Evolutionary conservation across 1,284 basidiomycete species (phyloP), one percentile per base, ranked within the genome.

Genomic region (Sanghuangporus baumii): DNA sequence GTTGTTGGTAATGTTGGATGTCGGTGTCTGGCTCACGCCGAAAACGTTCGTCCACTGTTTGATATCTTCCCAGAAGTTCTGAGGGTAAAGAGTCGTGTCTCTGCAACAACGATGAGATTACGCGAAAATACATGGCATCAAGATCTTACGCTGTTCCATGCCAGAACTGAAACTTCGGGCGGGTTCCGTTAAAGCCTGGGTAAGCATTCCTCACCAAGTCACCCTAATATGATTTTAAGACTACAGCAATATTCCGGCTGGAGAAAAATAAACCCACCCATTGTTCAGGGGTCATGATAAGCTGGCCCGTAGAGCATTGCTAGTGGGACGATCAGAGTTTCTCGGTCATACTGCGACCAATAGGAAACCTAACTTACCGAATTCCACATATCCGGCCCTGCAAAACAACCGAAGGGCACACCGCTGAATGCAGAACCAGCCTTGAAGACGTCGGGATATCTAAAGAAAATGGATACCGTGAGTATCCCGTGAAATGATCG

Each of bases 371-470:
- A 43, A 43, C 41, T 43, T 18, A 43, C 41, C 26, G 40, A 50
- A 70, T 81, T 83, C 83, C 83, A 84, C 70, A 73, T 69, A 67
- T 72, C 72, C 12, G 78, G 69, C 16, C 78, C 79, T 36, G 73
- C 76, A 69, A 84, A 85, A 74, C 83, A 85, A 14, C 75, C 81
- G 64, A 77, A 82, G 2, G 83, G 76, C 20, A 85, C 83, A 58
- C 83, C 82, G 38, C 81, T 79, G 71, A 77, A 81, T 16, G 75
- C 78, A 31, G 77, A 69, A 16, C 78, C 82, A 6, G 80, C 83
- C 50, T 71, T 67, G 74, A 82, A 82, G 57, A 85, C 67, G 60
- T 85, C 80, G 5, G 83, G 83, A 71, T 85, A 85, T 7, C 47
- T 50, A 20, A 16, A 9, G 20, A 20, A 11, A 18, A n/a, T 26